Conservation (phyloP, 192 early-diverging fungal species). For the Entophlyctis luteolus region DNA sequence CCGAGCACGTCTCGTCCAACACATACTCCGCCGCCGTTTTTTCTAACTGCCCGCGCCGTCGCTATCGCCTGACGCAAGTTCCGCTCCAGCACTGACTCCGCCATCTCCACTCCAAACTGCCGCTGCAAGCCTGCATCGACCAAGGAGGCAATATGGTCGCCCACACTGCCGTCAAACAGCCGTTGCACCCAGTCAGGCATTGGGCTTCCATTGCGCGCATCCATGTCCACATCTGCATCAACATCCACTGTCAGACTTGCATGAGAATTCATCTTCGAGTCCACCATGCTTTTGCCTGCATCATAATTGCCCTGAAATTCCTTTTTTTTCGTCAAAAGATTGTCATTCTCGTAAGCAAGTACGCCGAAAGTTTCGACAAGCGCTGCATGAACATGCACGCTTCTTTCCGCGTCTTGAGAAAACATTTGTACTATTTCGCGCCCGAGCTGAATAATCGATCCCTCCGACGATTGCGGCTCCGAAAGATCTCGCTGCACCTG, state of each 20-base stretch:
- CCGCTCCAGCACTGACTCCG: slow-evolving; percentile 8
- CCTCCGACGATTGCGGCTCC: neutral
- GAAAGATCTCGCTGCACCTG: neutral
- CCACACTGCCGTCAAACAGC: neutral
- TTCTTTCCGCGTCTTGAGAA: neutral
- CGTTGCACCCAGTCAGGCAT: neutral
- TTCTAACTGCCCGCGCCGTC: too few relatives aligned
- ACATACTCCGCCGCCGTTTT: too few relatives aligned
- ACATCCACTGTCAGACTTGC: neutral
- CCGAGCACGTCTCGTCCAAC: too few relatives aligned
- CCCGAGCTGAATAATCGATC: neutral
- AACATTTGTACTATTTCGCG: neutral
- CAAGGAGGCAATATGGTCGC: neutral
- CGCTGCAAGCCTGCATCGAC: neutral
- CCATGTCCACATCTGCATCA: neutral
- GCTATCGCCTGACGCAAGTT: too few relatives aligned
- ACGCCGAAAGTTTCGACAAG: neutral
- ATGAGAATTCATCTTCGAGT: neutral
- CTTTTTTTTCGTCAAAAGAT: neutral
- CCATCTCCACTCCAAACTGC: slow-evolving; percentile 4
- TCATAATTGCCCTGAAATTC: neutral
- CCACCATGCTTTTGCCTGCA: neutral
- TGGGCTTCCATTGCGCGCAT: neutral
- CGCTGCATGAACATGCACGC: neutral
- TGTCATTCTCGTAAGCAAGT: neutral